Conservation (phyloP, 2,329 filamentous ascomycete species). For the Neonectria sp. region DNA sequence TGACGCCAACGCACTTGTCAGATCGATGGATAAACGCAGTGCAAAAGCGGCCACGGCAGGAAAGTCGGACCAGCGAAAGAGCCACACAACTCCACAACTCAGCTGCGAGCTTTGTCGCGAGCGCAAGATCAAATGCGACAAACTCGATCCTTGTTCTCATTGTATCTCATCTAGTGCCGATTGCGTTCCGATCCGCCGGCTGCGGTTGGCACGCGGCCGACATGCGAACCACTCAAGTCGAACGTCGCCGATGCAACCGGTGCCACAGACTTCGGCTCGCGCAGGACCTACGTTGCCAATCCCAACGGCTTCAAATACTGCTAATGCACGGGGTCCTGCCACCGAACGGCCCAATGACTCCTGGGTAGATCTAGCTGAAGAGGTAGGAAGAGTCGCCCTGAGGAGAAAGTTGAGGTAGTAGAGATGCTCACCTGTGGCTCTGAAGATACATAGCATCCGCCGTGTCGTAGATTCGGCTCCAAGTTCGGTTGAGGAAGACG, state of each 20-base stretch:
- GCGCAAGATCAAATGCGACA: slow-evolving; percentile 44
- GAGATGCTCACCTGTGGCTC: background rate
- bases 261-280: background rate
- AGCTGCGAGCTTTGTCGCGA: slow-evolving; percentile 36
- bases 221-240: slow-evolving; percentile 32
- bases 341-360: background rate
- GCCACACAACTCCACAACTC: slow-evolving; percentile 19
- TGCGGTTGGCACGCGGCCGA: slow-evolving; percentile 33
- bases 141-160: slow-evolving; percentile 41
- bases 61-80: background rate
- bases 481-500: background rate
- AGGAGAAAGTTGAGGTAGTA: background rate
- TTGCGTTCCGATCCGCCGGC: slow-evolving; percentile 36
- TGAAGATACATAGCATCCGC: slow-evolving; percentile 15
- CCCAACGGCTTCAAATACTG: background rate
- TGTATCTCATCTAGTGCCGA: slow-evolving; percentile 29
- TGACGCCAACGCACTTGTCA: too few relatives aligned
- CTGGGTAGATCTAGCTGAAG: slow-evolving; percentile 16
- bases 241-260: background rate
- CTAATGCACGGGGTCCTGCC: background rate
- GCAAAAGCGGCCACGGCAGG: background rate
- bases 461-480: slow-evolving; percentile 14
- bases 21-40: background rate
- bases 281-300: background rate
- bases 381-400: background rate